Conservation (phyloP, 2,329 filamentous ascomycete species). For the Talaromyces funiculosus region DNA sequence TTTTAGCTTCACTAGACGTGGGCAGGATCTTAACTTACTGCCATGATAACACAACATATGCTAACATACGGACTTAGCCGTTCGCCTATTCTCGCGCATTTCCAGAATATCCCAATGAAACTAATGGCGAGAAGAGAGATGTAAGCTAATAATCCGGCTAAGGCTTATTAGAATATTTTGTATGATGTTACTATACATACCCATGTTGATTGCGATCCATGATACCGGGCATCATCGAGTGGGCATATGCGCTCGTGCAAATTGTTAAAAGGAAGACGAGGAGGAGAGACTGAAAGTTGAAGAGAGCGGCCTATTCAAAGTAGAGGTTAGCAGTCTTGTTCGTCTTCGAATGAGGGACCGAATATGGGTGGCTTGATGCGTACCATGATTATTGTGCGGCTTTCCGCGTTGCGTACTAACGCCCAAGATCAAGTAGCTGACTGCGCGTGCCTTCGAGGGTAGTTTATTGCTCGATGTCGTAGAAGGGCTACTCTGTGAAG, state of each 20-base stretch:
- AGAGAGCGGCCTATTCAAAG: constrained; percentile 71
- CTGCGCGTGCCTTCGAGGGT: neutral
- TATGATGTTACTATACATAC: constrained; percentile 45
- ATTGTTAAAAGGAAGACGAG: constrained; percentile 91
- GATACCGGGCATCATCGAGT: constrained; percentile 80
- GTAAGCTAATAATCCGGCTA: neutral
- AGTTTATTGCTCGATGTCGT: neutral
- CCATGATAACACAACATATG: constrained; percentile 89
- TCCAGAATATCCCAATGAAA: constrained; percentile 87
- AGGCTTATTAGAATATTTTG: neutral
- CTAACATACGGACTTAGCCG: constrained; percentile 91
- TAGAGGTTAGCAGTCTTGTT: neutral
- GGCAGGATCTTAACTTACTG: constrained; percentile 52
- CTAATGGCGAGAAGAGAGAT: constrained; percentile 36
- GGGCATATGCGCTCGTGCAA: constrained; percentile 91
- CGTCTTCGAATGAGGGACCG: neutral
- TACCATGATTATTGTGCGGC: neutral
- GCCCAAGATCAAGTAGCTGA: neutral
- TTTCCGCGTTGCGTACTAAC: neutral
- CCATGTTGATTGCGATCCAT: constrained; percentile 92
- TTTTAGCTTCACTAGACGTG: neutral
- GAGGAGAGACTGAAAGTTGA: constrained; percentile 97
- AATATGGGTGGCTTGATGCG: neutral
- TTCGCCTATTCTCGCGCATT: constrained; percentile 87
- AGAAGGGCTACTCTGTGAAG: neutral